These are phyloP conservation scores for Straminergon stramineum DNA, from an alignment of 225 moss, liverwort and hornwort genomes.

Conservation along the genomic window DNA sequence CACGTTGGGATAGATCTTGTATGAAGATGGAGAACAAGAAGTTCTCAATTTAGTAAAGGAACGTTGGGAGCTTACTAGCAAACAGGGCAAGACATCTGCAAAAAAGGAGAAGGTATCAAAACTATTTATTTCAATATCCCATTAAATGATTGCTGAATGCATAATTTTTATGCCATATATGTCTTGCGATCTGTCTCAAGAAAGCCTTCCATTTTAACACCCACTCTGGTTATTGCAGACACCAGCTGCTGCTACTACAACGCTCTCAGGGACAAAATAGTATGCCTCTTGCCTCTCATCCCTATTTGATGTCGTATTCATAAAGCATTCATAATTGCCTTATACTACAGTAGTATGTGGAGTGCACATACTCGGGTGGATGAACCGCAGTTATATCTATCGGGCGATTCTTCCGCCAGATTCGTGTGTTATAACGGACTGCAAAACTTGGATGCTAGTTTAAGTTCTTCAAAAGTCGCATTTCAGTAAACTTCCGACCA, in stretches of 20 bases:
- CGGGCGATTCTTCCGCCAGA: not conserved
- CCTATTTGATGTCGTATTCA: not conserved
- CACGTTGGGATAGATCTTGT: constrained; percentile 45
- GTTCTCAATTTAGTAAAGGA: constrained; percentile 52
- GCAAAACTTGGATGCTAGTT: not conserved
- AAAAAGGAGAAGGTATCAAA: constrained; percentile 38
- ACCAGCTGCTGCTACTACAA: constrained; percentile 14
- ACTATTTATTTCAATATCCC: not conserved
- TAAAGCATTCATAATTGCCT: not conserved
- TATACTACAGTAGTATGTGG: not conserved
- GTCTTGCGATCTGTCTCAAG: not conserved
- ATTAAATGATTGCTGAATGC: not conserved
- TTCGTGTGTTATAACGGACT: not conserved
- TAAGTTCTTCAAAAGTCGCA: not conserved
- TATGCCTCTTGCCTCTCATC: constrained; percentile 2
- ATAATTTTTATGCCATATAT: not conserved
- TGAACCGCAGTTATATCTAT: not conserved
- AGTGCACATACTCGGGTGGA: not conserved
- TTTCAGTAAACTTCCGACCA: not conserved
- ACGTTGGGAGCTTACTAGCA: constrained; percentile 55
- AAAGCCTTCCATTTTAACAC: not conserved
- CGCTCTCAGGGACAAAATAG: constrained; percentile 46
- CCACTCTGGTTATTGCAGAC: constrained; percentile 5
- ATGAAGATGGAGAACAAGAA: constrained; percentile 89
- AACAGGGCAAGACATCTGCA: constrained; percentile 22